Conservation (phyloP, 2,329 filamentous ascomycete genomes). For the Apiospora rasikravindrae region DNA sequence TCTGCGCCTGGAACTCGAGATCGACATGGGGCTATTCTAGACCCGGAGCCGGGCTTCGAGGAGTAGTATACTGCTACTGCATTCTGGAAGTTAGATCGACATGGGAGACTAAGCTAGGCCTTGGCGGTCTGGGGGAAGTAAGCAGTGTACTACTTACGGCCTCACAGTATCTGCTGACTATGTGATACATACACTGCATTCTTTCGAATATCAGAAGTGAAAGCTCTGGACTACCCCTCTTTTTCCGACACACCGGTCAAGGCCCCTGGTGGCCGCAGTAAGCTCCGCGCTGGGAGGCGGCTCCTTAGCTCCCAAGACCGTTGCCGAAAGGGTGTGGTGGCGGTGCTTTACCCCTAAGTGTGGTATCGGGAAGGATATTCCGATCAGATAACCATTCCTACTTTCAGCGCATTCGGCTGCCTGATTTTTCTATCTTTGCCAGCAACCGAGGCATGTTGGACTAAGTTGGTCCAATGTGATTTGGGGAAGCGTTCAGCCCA, state of each 20-base stretch:
- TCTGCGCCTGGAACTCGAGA: neutral
- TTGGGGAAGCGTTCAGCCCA: neutral
- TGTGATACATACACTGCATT: neutral
- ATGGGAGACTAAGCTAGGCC: no score
- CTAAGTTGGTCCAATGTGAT: neutral
- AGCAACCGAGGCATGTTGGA: no score
- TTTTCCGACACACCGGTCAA: neutral
- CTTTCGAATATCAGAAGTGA: neutral
- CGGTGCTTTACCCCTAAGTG: no score
- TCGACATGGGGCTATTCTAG: neutral
- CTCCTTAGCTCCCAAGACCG: neutral
- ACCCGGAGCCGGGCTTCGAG: neutral
- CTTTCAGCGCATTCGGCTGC: no score
- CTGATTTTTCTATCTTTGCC: no score
- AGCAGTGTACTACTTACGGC: no score
- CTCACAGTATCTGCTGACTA: neutral
- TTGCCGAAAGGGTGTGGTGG: conserved; percentile 2
- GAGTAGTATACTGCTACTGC: neutral
- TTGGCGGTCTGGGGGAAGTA: no score
- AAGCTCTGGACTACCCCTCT: neutral
- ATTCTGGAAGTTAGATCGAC: no score
- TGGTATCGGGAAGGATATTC: neutral
- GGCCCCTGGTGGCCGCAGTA: neutral
- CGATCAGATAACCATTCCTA: neutral
- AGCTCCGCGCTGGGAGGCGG: neutral